Evolutionary conservation across 2,329 filamentous ascomycete species (phyloP), one percentile per base, ranked within the genome.

Genomic region (Phoma herbarum): DNA sequence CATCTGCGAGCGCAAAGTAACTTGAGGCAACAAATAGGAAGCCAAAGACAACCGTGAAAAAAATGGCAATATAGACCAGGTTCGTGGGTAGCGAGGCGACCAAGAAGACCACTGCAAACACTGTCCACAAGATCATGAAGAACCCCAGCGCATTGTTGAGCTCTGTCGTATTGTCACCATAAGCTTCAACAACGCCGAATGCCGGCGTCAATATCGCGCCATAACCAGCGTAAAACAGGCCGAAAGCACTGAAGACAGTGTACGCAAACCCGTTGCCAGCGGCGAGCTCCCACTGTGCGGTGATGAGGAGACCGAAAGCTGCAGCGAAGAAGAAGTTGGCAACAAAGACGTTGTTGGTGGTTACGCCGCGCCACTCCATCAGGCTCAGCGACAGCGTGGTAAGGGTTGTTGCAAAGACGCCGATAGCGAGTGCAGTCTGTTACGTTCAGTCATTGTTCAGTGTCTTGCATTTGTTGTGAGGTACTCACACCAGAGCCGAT

Each of bases 211-310:
- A 60, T 20, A 83, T 78, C 4, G 81, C 79, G 4, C 81, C 82
- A 44, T 81, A 84, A 1, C 81, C 82, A 20, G 77, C 78, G 53
- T 84, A 83, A 65, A 84, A 84, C 16, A 84, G 75, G 3, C 78
- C 83, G 59, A 86, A 86, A 7, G 83, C 83, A 58, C 80, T 82
- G 33, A 85, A 79, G 0, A 84, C 81, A 0, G 83, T 85, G 55
- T 86, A 86, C 0, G 78, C 78, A 54, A 84, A 84, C 0, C 79
- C 81, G 51, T 86, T 85, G 0, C 84, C 84, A 11, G 80, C 72
- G 0, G 81, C 79, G 0, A 86, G 68, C 64, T 85, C 83, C 84
- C 84, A 86, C 63, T 86, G 83, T 5, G 84, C 84, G 0, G 83
- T 82, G 1, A 86, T 74, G 0, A 86, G 75, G 60, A 86, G 77